Percentiles rank a stretch among this genome's conserved stretches.
phyloP scores from a whole-genome alignment of 1,139 yeast genomes.

The Pneumocystis oryctolagi region DNA sequence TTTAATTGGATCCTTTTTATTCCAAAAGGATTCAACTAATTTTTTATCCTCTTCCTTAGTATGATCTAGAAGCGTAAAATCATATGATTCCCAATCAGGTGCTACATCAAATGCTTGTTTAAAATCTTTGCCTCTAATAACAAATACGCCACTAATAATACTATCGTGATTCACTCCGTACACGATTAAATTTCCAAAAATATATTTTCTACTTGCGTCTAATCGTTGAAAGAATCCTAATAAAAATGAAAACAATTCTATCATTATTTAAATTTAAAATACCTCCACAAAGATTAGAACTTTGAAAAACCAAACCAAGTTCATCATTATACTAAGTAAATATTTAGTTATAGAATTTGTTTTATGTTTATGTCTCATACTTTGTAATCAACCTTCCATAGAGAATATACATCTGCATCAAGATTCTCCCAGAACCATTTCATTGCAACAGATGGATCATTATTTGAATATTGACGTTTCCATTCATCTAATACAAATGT shows the following conservation, averaged over 20 bases:
- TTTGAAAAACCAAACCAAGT: conserved; percentile 92
- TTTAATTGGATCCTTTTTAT: conserved; percentile 65
- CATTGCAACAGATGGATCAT: conserved; percentile 82
- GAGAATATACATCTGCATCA: conserved; percentile 65
- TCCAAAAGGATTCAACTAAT: conserved; percentile 61
- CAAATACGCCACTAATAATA: conserved; percentile 90
- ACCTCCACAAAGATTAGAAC: conserved; percentile 96
- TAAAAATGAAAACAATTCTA: background rate
- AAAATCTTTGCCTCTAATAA: conserved; percentile 87
- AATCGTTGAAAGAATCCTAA: conserved; percentile 74
- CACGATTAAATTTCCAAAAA: conserved; percentile 87
- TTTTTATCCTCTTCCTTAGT: conserved; percentile 53
- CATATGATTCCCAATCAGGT: conserved; percentile 94
- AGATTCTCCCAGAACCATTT: conserved; percentile 98
- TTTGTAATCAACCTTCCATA: conserved; percentile 89
- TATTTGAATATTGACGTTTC: conserved; percentile 95
- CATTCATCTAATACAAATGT: conserved; percentile 73
- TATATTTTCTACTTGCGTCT: conserved; percentile 76
- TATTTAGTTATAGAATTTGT: background rate
- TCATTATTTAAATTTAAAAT: background rate
- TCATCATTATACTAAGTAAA: conserved; percentile 65
- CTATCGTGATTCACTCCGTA: conserved; percentile 98
- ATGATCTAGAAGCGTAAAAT: conserved; percentile 52
- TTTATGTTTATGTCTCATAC: background rate
- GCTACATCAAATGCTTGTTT: conserved; percentile 94